Percentiles rank a stretch among this genome's conserved stretches.
Evolutionary conservation across 306 rosid genomes (phyloP).

Genomic region (Vigna mungo): DNA sequence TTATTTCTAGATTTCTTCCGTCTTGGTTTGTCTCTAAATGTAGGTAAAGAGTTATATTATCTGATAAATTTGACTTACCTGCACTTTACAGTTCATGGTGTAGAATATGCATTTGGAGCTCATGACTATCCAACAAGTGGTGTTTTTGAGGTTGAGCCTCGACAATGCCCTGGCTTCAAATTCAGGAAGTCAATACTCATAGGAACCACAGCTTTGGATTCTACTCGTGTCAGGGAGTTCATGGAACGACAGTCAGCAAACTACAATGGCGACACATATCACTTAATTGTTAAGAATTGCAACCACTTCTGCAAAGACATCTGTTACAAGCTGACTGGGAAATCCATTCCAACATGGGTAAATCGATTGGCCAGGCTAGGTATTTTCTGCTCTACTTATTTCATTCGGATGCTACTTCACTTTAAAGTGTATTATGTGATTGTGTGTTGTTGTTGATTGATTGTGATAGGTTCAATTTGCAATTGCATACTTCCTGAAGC

Average conservation of each 20-base stretch:
- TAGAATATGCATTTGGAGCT: slow-evolving; percentile 97
- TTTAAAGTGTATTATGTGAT: background rate
- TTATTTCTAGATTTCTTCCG: too few relatives aligned
- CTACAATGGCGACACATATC: slow-evolving; percentile 93
- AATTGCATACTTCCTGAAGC: slow-evolving; percentile 89
- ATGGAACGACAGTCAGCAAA: slow-evolving; percentile 78
- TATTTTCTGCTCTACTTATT: slow-evolving; percentile 48
- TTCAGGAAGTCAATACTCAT: slow-evolving; percentile 88
- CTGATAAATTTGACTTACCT: background rate
- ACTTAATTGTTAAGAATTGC: slow-evolving; percentile 93
- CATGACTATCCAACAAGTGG: slow-evolving; percentile 97
- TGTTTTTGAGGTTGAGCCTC: slow-evolving; percentile 98
- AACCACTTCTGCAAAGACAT: slow-evolving; percentile 98
- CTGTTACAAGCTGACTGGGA: slow-evolving; percentile 86
- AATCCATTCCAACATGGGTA: slow-evolving; percentile 95
- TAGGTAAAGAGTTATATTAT: too few relatives aligned
- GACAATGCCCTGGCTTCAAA: slow-evolving; percentile 96
- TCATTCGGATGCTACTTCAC: slow-evolving; percentile 30
- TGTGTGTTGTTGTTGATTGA: background rate
- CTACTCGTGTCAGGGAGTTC: slow-evolving; percentile 86
- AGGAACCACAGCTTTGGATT: slow-evolving; percentile 84
- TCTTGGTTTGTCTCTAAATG: too few relatives aligned
- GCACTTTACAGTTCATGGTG: slow-evolving; percentile 79
- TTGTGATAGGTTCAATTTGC: slow-evolving; percentile 81
- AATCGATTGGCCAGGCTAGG: slow-evolving; percentile 95